These are phyloP conservation scores for Ceratocystis albifundus DNA, from an alignment of 2,329 filamentous ascomycete species.

Conservation along the genomic window DNA sequence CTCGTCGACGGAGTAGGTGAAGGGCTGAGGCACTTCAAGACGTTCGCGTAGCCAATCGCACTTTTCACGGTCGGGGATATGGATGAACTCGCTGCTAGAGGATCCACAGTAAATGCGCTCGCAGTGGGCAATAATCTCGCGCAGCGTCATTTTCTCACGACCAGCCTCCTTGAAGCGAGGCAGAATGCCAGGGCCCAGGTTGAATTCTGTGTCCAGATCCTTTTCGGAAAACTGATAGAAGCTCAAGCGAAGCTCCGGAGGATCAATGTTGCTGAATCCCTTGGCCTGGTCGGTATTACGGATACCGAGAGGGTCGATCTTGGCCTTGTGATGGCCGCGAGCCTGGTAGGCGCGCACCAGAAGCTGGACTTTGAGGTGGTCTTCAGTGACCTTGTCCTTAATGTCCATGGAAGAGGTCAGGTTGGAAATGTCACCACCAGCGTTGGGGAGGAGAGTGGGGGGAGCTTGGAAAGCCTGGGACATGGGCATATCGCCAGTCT, in stretches of 20 bases:
- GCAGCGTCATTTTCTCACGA: slow-evolving; percentile 89
- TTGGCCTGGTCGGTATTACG: slow-evolving; percentile 59
- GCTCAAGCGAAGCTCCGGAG: slow-evolving; percentile 83
- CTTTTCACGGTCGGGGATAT: slow-evolving; percentile 93
- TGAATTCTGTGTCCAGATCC: slow-evolving; percentile 86
- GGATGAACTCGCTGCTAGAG: slow-evolving; percentile 97
- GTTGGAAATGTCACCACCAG: slow-evolving; percentile 64
- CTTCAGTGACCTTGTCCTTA: slow-evolving; percentile 74
- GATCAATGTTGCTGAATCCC: slow-evolving; percentile 74
- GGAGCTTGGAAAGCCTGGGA: slow-evolving; percentile 94
- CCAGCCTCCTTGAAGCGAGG: slow-evolving; percentile 82
- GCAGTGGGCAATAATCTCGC: slow-evolving; percentile 86
- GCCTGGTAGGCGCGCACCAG: slow-evolving; percentile 96
- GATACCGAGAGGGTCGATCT: slow-evolving; percentile 92
- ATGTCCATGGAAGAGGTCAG: slow-evolving; percentile 58
- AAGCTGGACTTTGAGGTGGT: slow-evolving; percentile 91
- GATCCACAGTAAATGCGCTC: slow-evolving; percentile 94
- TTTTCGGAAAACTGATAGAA: slow-evolving; percentile 93
- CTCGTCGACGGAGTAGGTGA: slow-evolving; percentile 96
- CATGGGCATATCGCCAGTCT: slow-evolving; percentile 93
- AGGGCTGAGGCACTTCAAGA: slow-evolving; percentile 83
- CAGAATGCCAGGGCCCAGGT: slow-evolving; percentile 84
- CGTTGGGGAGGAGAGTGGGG: slow-evolving; percentile 75
- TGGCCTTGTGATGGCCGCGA: slow-evolving; percentile 94
- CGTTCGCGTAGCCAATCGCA: slow-evolving; percentile 97